Evolutionary conservation across 345 rosid genomes (phyloP).

Genomic region (Melastoma malabathricum): DNA sequence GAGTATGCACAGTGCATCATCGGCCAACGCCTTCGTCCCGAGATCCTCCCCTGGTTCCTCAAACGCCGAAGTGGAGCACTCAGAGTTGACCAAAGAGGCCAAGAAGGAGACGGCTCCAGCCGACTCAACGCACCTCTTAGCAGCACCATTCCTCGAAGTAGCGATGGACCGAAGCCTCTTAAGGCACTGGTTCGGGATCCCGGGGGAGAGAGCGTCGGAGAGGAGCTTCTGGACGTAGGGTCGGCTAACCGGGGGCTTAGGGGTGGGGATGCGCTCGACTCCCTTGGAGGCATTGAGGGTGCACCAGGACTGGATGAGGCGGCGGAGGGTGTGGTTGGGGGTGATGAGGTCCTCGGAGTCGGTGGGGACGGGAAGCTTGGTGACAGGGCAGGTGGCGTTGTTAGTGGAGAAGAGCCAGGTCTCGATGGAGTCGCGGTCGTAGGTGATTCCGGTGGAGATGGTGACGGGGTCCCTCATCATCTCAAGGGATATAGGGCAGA

Average conservation of each 20-base stretch:
- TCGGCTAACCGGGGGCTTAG: constrained; percentile 49
- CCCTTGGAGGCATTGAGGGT: constrained; percentile 72
- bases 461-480: constrained; percentile 17
- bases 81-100: constrained; percentile 24
- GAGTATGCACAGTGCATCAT: constrained; percentile 61
- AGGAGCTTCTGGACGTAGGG: constrained; percentile 46
- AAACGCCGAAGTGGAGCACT: background rate
- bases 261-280: constrained; percentile 74
- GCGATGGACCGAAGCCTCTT: constrained; percentile 42
- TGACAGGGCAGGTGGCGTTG: constrained; percentile 19
- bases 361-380: constrained; percentile 37
- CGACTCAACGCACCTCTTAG: constrained; percentile 53
- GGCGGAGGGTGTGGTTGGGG: constrained; percentile 76
- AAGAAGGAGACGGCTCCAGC: constrained; percentile 61
- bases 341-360: constrained; percentile 21
- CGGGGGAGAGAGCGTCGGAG: constrained; percentile 31
- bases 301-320: constrained; percentile 92
- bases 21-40: constrained; percentile 15
- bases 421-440: constrained; percentile 17
- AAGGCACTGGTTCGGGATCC: constrained; percentile 35
- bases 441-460: constrained; percentile 15
- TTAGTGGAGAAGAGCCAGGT: constrained; percentile 11
- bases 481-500: constrained; percentile 14
- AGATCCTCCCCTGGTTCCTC: constrained; percentile 7
- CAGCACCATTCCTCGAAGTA: constrained; percentile 23